Evolutionary conservation across 495 filamentous ascomycete genomes (phyloP).

Genomic region (Talaromyces stipitatus): DNA sequence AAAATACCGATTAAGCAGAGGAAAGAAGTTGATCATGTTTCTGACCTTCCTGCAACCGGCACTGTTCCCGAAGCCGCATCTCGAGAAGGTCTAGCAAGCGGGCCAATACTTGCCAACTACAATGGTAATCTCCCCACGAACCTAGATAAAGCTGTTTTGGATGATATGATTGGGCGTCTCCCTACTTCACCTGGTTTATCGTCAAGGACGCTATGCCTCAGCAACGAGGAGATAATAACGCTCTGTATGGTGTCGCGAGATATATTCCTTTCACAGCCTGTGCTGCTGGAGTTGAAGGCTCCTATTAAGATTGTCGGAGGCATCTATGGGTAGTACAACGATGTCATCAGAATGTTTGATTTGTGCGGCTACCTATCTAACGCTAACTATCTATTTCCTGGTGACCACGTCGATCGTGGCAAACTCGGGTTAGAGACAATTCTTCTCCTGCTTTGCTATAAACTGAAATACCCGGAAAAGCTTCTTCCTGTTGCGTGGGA

Average conservation of each 20-base stretch:
- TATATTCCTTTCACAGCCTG: conserved; percentile 84
- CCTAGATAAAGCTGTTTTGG: conserved; percentile 51
- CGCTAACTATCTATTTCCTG: conserved; percentile 92
- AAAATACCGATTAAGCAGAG: neutral
- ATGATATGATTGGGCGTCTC: conserved; percentile 94
- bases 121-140: neutral
- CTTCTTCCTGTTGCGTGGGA: conserved; percentile 94
- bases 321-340: conserved; percentile 96
- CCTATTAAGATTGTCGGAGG: conserved; percentile 98
- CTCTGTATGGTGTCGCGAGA: conserved; percentile 85
- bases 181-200: conserved; percentile 82
- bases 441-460: conserved; percentile 90
- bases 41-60: neutral
- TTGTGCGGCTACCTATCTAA: conserved; percentile 97
- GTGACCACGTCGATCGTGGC: conserved; percentile 96
- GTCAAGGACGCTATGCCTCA: conserved; percentile 92
- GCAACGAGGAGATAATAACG: conserved; percentile 94
- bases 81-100: neutral
- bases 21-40: neutral
- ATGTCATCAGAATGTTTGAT: conserved; percentile 95
- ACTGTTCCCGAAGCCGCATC: neutral
- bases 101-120: neutral
- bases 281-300: conserved; percentile 80
- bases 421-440: conserved; percentile 98
- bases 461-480: conserved; percentile 98